Percentiles rank a stretch among this genome's conserved stretches.
Evolutionary conservation across 2,329 filamentous ascomycete species (phyloP).

Genomic region (Colletotrichum magnum): DNA sequence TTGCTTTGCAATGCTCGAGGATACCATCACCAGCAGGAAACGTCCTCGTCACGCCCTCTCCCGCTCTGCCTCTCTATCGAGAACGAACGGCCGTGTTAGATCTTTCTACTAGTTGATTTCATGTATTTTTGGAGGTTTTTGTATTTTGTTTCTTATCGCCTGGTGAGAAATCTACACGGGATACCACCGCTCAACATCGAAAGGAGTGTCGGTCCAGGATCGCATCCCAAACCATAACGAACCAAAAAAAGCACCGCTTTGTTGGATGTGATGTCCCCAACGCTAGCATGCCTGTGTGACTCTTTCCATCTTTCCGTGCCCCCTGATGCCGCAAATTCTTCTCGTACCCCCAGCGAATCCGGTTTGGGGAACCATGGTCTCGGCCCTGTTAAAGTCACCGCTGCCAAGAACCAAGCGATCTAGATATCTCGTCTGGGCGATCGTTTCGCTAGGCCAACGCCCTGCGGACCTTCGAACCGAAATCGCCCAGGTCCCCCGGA

Average conservation of each 20-base stretch:
- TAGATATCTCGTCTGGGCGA: constrained; percentile 21
- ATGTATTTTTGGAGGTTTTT: background rate
- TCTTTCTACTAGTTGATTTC: background rate
- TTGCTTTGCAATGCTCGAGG: background rate
- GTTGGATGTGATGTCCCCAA: background rate
- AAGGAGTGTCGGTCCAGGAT: background rate
- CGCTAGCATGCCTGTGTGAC: background rate
- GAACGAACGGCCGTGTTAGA: no score
- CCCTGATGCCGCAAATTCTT: background rate
- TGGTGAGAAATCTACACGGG: background rate
- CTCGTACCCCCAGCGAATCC: background rate
- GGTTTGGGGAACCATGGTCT: constrained; percentile 5
- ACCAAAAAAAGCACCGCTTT: background rate
- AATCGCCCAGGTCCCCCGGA: background rate
- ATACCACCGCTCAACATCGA: background rate
- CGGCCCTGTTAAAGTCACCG: constrained; percentile 1
- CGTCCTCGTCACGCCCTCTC: background rate
- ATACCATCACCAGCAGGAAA: background rate
- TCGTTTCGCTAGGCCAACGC: constrained; percentile 28
- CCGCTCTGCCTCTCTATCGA: no score
- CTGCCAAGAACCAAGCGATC: constrained; percentile 22
- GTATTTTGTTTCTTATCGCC: background rate
- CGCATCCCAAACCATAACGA: background rate
- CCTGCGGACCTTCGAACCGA: constrained; percentile 4
- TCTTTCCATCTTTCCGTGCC: background rate